Percentiles rank a stretch among this genome's conserved stretches.
Evolutionary conservation across 2,329 filamentous ascomycete species (phyloP).

Genomic region (Fusarium chuoi): DNA sequence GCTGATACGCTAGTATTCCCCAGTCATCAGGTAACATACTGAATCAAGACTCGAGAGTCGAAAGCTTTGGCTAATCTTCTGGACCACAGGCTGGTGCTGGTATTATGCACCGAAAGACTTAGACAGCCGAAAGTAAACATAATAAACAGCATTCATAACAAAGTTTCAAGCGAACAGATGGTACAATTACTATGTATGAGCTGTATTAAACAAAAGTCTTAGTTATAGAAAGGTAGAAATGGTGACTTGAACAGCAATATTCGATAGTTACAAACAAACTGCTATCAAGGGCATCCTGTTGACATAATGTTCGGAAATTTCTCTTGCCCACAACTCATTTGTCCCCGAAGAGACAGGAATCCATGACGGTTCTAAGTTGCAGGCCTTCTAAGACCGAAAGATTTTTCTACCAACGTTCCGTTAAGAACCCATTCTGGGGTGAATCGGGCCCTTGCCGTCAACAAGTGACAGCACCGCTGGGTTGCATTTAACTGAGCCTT

Average conservation of each 20-base stretch:
- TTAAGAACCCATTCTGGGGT: slow-evolving; percentile 78
- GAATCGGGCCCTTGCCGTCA: slow-evolving; percentile 77
- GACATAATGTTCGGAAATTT: slow-evolving; percentile 53
- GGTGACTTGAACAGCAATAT: not conserved
- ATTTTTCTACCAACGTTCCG: slow-evolving; percentile 81
- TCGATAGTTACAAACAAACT: not conserved
- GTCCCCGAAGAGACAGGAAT: slow-evolving; percentile 41
- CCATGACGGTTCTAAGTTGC: slow-evolving; percentile 42
- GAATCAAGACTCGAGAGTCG: no score
- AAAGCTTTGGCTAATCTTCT: slow-evolving; percentile 6
- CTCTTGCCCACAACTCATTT: slow-evolving; percentile 54
- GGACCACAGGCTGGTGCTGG: slow-evolving; percentile 47
- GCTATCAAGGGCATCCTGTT: not conserved
- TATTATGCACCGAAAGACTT: slow-evolving; percentile 46
- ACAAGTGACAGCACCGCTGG: slow-evolving; percentile 80
- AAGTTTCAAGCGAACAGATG: not conserved
- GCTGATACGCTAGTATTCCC: slow-evolving; percentile 90
- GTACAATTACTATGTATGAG: not conserved
- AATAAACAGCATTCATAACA: not conserved
- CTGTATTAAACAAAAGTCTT: not conserved
- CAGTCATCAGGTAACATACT: slow-evolving; percentile 77
- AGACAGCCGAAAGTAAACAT: not conserved
- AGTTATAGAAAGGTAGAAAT: not conserved
- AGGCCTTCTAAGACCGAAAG: slow-evolving; percentile 54
- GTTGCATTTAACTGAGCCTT: slow-evolving; percentile 32